Base-by-base conservation (phyloP, 176 grass and related monocot genomes). In the Musa itinerans region DNA sequence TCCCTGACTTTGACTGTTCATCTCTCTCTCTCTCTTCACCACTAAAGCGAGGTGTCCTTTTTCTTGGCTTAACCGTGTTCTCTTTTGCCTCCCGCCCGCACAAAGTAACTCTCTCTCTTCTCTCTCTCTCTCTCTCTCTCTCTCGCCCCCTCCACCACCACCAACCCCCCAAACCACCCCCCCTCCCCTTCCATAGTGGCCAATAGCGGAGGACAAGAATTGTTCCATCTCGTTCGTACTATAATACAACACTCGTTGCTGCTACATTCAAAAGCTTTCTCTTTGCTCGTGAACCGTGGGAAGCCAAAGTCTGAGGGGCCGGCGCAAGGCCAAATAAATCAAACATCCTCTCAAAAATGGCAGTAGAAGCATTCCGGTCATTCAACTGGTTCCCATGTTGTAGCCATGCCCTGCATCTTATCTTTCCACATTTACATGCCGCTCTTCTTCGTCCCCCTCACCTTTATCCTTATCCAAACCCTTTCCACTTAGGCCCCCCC, bases 1-100 rank as follows among this genome's bases (percentile, higher is more conserved):
- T 73, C 73, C 48, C 34, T 54, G 26, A 67, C 68, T 73, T 84
- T 84, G 76, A 84, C 82, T 76, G 54, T 27, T 26, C 13, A 16
- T 56, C 54, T 74, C 54, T 81, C 2, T 50, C 13, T 27, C 54
- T 77, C 12, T 17, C 12, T 14, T 14, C 9, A 17, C 8, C 51
- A 50, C 23, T 17, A 77, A 20, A 23, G 74, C 14, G 2, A 76
- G 23, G 54, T 16, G 54, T n/a, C 20, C 11, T 24, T 64, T 64
- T 16, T 57, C 26, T 50, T 77, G 10, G 54, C 11, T 3, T 48
- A 11, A 11, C 74, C n/a, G 63, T 63, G 55, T 58, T 0, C 15
- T 58, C 15, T 58, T 58, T 7, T 13, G 19, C 14, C 19, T 0
- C 15, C 14, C 19, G 15, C 15, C 54, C 9, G 15, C 54, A 56